Evolutionary conservation across 352 stramenopile genomes (phyloP).

Genomic region (Pythium sp.): DNA sequence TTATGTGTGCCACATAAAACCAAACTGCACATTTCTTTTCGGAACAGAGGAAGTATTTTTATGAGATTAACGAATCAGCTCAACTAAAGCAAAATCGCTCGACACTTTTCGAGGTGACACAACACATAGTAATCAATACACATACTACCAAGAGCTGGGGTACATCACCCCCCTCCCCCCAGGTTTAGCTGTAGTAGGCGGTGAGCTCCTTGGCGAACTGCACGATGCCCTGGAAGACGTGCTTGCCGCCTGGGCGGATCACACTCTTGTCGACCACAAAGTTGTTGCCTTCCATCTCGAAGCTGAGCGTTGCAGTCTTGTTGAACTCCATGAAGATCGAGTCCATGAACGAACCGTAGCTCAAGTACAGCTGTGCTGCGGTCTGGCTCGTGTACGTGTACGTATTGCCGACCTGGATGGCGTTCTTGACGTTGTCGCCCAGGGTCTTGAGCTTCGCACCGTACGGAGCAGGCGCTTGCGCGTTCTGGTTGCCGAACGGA

Average conservation of each 20-base stretch:
- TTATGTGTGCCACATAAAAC: no score
- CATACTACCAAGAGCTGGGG: no score
- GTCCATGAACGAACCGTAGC: conserved; percentile 27
- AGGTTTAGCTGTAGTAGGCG: conserved; percentile 23
- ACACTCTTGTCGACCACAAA: conserved; percentile 23
- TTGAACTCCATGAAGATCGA: conserved; percentile 21
- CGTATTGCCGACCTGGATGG: conserved; percentile 17
- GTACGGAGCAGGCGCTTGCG: conserved; percentile 15
- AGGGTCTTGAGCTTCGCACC: conserved; percentile 19
- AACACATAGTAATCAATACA: no score
- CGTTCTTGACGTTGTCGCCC: conserved; percentile 15
- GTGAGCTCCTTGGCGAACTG: conserved; percentile 45
- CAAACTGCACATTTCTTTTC: no score
- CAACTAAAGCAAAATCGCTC: no score
- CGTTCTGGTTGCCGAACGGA: conserved; percentile 21
- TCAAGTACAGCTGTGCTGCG: conserved; percentile 24
- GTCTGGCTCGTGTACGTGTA: conserved; percentile 22
- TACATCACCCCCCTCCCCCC: no score
- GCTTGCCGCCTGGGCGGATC: conserved; percentile 19
- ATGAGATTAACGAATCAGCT: no score
- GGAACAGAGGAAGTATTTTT: no score
- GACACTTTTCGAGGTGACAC: no score
- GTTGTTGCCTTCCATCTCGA: conserved; percentile 27
- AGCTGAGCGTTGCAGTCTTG: conserved; percentile 21
- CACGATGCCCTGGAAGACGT: conserved; percentile 33